phyloP scores from a whole-genome alignment of 2,329 filamentous ascomycete species.

The Pseudogymnoascus sp. region DNA sequence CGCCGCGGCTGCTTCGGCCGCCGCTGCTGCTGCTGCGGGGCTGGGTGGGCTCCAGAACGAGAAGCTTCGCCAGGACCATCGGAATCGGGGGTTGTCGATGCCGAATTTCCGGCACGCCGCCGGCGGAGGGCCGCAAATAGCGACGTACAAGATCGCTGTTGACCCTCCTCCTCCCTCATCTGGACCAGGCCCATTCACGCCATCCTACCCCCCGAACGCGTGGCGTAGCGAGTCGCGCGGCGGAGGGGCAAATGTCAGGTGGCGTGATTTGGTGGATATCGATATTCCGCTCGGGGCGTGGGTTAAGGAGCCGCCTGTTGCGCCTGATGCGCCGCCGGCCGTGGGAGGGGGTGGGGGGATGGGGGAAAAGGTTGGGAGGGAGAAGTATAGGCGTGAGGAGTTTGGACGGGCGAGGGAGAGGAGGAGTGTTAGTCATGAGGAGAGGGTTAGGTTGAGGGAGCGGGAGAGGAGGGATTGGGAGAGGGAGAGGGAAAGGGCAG shows the following conservation, averaged over 20 bases:
- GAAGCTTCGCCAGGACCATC: neutral
- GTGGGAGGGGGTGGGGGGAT: conserved; percentile 8
- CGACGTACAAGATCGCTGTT: conserved; percentile 15
- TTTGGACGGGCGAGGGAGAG: neutral
- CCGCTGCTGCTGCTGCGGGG: neutral
- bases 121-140: neutral
- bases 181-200: conserved; percentile 20
- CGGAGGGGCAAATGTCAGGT: conserved; percentile 21
- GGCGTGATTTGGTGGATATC: conserved; percentile 15
- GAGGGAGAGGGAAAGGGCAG: conserved; percentile 8
- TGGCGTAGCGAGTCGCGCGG: conserved; percentile 33
- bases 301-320: neutral
- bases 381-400: conserved; percentile 11
- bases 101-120: neutral
- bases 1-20: neutral
- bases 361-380: conserved; percentile 26
- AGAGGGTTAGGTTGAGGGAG: conserved; percentile 12
- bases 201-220: conserved; percentile 27
- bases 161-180: neutral
- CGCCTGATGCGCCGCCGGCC: conserved; percentile 7
- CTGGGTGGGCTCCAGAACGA: neutral
- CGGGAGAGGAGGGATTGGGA: conserved; percentile 5
- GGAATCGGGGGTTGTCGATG: neutral
- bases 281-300: neutral
- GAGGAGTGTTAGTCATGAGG: conserved; percentile 9